Evolutionary conservation across 257 asterid genomes (phyloP), one percentile per base, ranked within the genome.

Genomic region (Rubia yunnanensis): DNA sequence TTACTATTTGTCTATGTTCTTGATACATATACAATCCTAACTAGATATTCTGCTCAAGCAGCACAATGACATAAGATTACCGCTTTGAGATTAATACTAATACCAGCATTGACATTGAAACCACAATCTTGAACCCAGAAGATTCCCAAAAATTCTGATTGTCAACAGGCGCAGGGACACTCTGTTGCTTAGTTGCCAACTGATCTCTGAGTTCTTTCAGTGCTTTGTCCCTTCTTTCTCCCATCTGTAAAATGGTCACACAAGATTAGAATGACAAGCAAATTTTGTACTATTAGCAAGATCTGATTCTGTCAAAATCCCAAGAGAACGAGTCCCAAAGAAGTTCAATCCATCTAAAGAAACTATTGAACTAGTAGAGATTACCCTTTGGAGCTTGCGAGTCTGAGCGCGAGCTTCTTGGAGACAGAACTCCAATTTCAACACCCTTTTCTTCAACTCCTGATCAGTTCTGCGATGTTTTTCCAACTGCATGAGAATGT

Each of bases 321-420:
- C 35, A 18, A 38, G 67, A 23, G 2, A 39, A 13, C 14, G 20
- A 18, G 17, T 66, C 49, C 1, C 54, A 22, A 55, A 22, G 22
- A 55, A 38, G 28, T 34, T 54, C 64, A 36, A 52, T 18, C 18
- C 13, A 35, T 5, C 26, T 7, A 5, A 28, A 34, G 1, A 10
- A 31, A 49, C 22, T 22, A 46, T 10, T 14, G 11, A 28, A 14
- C 23, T 13, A 50, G 26, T 23, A 44, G 13, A 39, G 56, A 67
- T 82, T 90, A 90, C 97, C 80, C 90, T 80, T 73, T 88, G 97
- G 66, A 90, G 92, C 74, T 90, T 88, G 73, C 90, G 89, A 44
- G 86, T 89, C 77, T 87, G 95, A 66, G 86, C 69, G 54, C 94
- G 84, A 66, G 94, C 86, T 64, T 88, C 96, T 24, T 91, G 91